A percentile compares a stretch with the other conserved stretches of the same genome.
These are phyloP conservation scores for Tulasnella sp. DNA, from an alignment of 768 basidiomycete genomes.

Conservation along the genomic window DNA sequence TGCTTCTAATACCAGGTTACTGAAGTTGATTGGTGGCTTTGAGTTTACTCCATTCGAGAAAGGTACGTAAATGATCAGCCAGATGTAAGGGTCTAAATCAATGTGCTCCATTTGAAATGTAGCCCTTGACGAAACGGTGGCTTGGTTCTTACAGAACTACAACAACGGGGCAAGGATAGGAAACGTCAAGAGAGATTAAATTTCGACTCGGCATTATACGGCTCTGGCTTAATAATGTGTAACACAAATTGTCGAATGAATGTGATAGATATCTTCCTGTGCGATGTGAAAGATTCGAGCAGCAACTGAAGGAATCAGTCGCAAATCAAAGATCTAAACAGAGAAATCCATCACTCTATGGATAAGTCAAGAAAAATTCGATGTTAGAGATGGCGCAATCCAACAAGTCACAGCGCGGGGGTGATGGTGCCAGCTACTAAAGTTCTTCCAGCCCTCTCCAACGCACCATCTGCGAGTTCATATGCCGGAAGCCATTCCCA, in stretches of 20 bases:
- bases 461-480: conserved; percentile 56
- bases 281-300: no score
- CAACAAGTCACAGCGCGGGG: no score
- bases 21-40: conserved; percentile 61
- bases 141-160: conserved; percentile 82
- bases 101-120: neutral
- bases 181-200: conserved; percentile 18
- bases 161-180: conserved; percentile 56
- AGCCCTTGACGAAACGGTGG: conserved; percentile 67
- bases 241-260: no score
- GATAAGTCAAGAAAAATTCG: no score
- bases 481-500: conserved; percentile 58
- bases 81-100: neutral
- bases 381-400: no score
- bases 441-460: conserved; percentile 45
- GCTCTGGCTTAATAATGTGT: no score
- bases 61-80: conserved; percentile 33
- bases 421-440: no score
- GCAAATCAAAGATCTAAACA: no score
- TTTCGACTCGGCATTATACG: no score
- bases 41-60: conserved; percentile 83
- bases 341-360: no score
- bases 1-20: conserved; percentile 80
- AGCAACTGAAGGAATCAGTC: no score
- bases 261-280: no score